Evolutionary conservation across 148 eudicot genomes (phyloP), one percentile per base, ranked within the genome.

Genomic region (Fallopia convolvulus): DNA sequence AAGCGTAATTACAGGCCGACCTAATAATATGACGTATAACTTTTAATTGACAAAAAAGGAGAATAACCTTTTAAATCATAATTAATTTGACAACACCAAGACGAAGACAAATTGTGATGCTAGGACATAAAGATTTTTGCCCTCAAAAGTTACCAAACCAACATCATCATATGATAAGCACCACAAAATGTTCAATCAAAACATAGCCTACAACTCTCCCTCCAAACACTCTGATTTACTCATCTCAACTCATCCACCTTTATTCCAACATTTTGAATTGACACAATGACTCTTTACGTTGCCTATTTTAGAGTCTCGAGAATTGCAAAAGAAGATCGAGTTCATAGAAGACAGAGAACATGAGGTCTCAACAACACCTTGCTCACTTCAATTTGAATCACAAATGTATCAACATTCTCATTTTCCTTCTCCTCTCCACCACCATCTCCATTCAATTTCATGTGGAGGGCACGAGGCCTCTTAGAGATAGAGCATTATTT

Each of bases 91-190:
- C 1, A 63, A 63, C 70, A 63, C 10, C 30, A 30, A 63, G 39
- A 63, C 3, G 70, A 63, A 30, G 39, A 63, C 70, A 30, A 6
- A 32, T 61, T 63, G 70, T 63, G 70, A 63, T 32, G 5, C 39
- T 63, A 63, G 8, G 39, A 63, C 70, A 21, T 58, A 63, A 63
- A 63, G 70, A 63, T 26, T 26, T 61, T 63, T 11, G 32, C 5
- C 39, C 36, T 63, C 5, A 26, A 63, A 63, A n/a, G 65, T 30
- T 13, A 30, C 70, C 39, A 63, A 63, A 63, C 36, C 39, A 63
- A 63, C 70, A 63, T 32, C 70, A 63, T 63, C 70, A 63, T 63
- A 63, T 26, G 70, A 55, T 30, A 63, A 10, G 70, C 70, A 63
- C 70, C 70, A 63, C 36, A 26, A 63, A 30, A 63, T 63, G 70